Base-by-base conservation (phyloP, 2,329 filamentous ascomycete species). In the Chrysoporthe deuterocubensis region DNA sequence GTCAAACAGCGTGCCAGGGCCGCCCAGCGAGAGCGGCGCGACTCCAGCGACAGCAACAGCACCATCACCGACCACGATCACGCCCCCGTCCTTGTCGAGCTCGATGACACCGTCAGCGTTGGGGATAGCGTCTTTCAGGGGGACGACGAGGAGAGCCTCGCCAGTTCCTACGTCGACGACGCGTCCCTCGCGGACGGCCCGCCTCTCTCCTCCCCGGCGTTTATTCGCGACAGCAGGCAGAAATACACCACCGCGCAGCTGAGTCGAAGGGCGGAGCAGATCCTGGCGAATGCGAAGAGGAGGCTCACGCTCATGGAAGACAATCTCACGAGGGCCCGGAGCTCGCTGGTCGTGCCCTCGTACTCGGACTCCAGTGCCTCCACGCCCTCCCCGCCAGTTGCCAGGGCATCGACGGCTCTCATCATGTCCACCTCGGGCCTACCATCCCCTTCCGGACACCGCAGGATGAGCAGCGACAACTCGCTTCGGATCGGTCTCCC, bases 261-360 rank as follows among this genome's bases (percentile, higher is more conserved):
- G 71, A 95, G 93, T 77, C 90, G 90, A 72, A 88, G 93, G 73
- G 94, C 94, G 1, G 94, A 97, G 76, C 85, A 94, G 75, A 97
- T 97, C 75, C 84, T 98, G 66, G 93, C 94, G 66, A 97, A 97
- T 79, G 95, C 95, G 43, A 97, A 97, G 81, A 90, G 89, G 77
- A 87, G 94, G 73, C 83, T 98, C 70, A 96, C 92, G 76, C 92
- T 92, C 43, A 97, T 97, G 94, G 95, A 97, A 79, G 93, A 91
- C 48, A 97, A 97, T 73, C 83, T 97, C 26, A 90, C 86, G 67
- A 90, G 93, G 69, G 94, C 89, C 52, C 90, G 92, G 7, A 93
- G 87, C 74, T 92, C 87, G 2, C 78, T 83, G 8, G 89, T 93
- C 66, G 81, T 87, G 26, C 81, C 84, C 16, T 92, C 90, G 50